Conservation (phyloP, 1,139 yeast species). For the Hemisphaericaspora xylofermentans region DNA sequence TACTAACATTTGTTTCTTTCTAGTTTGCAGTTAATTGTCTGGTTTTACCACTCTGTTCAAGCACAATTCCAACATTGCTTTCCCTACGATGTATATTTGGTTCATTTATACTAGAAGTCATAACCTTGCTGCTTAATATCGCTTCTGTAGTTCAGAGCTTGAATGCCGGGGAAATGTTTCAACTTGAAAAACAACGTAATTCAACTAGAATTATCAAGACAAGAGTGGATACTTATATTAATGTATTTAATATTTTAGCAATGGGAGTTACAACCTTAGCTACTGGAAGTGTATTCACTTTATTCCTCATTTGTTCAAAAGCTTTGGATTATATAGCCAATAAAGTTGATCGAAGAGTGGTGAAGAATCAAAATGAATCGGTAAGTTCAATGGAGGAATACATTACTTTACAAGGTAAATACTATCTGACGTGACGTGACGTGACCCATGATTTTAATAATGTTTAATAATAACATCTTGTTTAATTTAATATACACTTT, state of each 20-base stretch:
- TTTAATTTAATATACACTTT: slow-evolving; percentile 1
- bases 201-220: slow-evolving; percentile 14
- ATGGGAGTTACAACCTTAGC: slow-evolving; percentile 17
- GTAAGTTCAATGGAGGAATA: slow-evolving; percentile 10
- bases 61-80: slow-evolving; percentile 20
- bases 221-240: slow-evolving; percentile 27
- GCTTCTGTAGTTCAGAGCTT: slow-evolving; percentile 22
- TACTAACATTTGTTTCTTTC: slow-evolving; percentile 8
- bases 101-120: slow-evolving; percentile 20
- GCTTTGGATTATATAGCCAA: slow-evolving; percentile 20
- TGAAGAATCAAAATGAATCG: slow-evolving; percentile 8
- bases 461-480: background rate
- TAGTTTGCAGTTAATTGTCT: slow-evolving; percentile 28
- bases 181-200: slow-evolving; percentile 20
- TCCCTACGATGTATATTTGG: slow-evolving; percentile 17
- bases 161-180: slow-evolving; percentile 25
- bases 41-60: slow-evolving; percentile 21
- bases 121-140: slow-evolving; percentile 22
- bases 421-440: slow-evolving; percentile 9
- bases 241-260: slow-evolving; percentile 15
- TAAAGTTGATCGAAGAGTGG: slow-evolving; percentile 20
- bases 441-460: no score
- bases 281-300: slow-evolving; percentile 9
- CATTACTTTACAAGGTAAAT: slow-evolving; percentile 7
- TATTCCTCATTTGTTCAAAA: slow-evolving; percentile 13